A percentile compares a stretch with the other conserved stretches of the same genome.
Conservation (phyloP, 257 asterid genomes). For the Penstemon newberryi region DNA sequence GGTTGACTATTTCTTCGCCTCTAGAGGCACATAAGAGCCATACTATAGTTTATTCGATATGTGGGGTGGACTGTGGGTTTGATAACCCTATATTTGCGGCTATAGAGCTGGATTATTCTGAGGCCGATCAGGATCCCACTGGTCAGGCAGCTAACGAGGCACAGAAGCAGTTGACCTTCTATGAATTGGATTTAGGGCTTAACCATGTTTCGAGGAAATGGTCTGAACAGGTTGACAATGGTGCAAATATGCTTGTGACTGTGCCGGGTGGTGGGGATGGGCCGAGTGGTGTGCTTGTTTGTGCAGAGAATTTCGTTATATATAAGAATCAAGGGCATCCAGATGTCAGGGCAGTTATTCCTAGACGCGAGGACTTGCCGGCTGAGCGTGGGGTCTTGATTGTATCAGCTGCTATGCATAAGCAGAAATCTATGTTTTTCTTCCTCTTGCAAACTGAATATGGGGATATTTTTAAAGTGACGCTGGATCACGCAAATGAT, state of each 20-base stretch:
- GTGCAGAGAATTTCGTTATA: constrained; percentile 94
- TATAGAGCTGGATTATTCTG: constrained; percentile 89
- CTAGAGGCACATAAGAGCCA: constrained; percentile 98
- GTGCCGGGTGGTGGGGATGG: constrained; percentile 99
- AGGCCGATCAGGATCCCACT: constrained; percentile 97
- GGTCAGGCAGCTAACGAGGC: constrained; percentile 94
- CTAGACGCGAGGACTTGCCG: constrained; percentile 91
- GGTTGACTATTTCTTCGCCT: constrained; percentile 92
- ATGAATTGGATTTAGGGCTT: constrained; percentile 94
- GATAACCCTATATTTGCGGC: constrained; percentile 98
- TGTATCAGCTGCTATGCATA: constrained; percentile 93
- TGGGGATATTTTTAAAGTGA: constrained; percentile 90
- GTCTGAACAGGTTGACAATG: constrained; percentile 96
- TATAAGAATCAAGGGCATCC: constrained; percentile 96
- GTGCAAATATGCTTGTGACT: constrained; percentile 94
- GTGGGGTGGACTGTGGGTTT: constrained; percentile 96
- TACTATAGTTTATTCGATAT: constrained; percentile 72
- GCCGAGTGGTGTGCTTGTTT: constrained; percentile 98
- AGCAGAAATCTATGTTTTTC: constrained; percentile 96
- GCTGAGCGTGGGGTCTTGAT: constrained; percentile 97
- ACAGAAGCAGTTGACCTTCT: constrained; percentile 87
- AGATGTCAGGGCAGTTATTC: constrained; percentile 93
- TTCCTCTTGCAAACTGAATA: constrained; percentile 96
- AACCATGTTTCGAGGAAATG: constrained; percentile 98
- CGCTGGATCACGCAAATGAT: constrained; percentile 80